These are phyloP conservation scores for Taphrina pruni DNA, from an alignment of 1,139 yeast species.

Conservation along the genomic window DNA sequence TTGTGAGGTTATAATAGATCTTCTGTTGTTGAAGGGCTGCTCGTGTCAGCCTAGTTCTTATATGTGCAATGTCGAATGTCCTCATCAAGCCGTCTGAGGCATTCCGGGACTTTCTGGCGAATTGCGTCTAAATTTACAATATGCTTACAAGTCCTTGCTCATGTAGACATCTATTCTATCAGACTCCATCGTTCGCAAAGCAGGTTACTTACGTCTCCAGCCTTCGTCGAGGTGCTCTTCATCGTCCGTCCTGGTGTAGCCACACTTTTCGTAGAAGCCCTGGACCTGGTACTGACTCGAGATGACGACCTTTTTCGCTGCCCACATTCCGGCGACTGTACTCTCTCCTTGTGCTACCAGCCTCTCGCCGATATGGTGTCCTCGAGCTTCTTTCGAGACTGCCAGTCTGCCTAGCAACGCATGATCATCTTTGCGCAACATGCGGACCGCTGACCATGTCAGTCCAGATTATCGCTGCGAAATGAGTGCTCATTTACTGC, in stretches of 20 bases:
- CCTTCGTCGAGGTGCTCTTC: slow-evolving; percentile 36
- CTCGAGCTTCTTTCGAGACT: slow-evolving; percentile 30
- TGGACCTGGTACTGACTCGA: slow-evolving; percentile 38
- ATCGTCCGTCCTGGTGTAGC: slow-evolving; percentile 19
- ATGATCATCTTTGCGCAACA: slow-evolving; percentile 10
- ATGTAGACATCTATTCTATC: not conserved
- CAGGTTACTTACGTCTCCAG: slow-evolving; percentile 15
- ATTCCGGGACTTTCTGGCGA: too few relatives aligned
- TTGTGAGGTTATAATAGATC: too few relatives aligned
- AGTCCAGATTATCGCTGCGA: not conserved
- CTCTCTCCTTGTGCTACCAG: slow-evolving; percentile 17
- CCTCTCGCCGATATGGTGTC: slow-evolving; percentile 13
- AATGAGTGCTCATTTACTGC: slow-evolving; percentile 3
- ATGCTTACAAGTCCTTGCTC: slow-evolving; percentile 1
- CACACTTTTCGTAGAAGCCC: slow-evolving; percentile 27
- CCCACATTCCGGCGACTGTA: slow-evolving; percentile 18
- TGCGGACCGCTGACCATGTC: slow-evolving; percentile 12
- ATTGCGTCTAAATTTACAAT: too few relatives aligned
- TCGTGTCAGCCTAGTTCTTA: too few relatives aligned
- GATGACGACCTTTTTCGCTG: slow-evolving; percentile 1
- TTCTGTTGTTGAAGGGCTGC: too few relatives aligned
- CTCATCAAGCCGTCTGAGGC: too few relatives aligned
- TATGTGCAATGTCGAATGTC: too few relatives aligned
- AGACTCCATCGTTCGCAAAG: not conserved
- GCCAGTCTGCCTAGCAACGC: slow-evolving; percentile 33